Percentiles rank a stretch among this genome's conserved stretches.
phyloP scores from a whole-genome alignment of 495 filamentous ascomycete genomes.

The Daldinia decipiens region DNA sequence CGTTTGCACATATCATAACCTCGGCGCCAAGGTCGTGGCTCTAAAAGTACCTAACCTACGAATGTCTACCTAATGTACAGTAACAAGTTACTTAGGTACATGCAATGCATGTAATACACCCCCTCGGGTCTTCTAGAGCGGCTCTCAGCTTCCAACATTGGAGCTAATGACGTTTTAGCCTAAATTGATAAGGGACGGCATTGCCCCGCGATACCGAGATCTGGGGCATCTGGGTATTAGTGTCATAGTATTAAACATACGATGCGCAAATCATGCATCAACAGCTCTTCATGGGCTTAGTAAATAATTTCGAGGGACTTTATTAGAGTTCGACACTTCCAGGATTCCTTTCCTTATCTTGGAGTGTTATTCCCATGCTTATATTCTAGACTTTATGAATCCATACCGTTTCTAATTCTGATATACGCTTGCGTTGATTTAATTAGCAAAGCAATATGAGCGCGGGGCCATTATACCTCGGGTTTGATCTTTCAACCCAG shows the following conservation, averaged over 20 bases:
- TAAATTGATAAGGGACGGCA: conserved; percentile 36
- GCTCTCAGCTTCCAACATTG: conserved; percentile 19
- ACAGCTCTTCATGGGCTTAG: conserved; percentile 8
- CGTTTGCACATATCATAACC: conserved; percentile 3
- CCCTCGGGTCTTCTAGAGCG: conserved; percentile 6
- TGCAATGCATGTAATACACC: conserved; percentile 15
- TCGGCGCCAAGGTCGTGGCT: not conserved
- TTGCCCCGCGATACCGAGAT: conserved; percentile 44
- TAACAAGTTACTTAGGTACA: conserved; percentile 1
- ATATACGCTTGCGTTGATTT: not conserved
- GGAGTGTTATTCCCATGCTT: not conserved
- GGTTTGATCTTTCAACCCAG: conserved; percentile 96
- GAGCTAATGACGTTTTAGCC: conserved; percentile 41
- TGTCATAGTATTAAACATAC: conserved; percentile 24
- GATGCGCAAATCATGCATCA: conserved; percentile 39
- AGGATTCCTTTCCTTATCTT: not conserved
- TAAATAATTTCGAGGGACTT: conserved; percentile 31
- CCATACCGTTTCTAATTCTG: not conserved
- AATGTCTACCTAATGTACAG: not conserved
- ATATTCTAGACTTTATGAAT: not conserved
- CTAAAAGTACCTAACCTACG: conserved; percentile 11
- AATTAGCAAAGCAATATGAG: conserved; percentile 51
- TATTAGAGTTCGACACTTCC: not conserved
- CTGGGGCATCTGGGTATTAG: conserved; percentile 20
- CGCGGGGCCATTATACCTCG: conserved; percentile 78